A percentile compares a stretch with the other conserved stretches of the same genome.
Evolutionary conservation across 2,329 filamentous ascomycete species (phyloP).

Genomic region (Arthrobotrys pseudoclavata): DNA sequence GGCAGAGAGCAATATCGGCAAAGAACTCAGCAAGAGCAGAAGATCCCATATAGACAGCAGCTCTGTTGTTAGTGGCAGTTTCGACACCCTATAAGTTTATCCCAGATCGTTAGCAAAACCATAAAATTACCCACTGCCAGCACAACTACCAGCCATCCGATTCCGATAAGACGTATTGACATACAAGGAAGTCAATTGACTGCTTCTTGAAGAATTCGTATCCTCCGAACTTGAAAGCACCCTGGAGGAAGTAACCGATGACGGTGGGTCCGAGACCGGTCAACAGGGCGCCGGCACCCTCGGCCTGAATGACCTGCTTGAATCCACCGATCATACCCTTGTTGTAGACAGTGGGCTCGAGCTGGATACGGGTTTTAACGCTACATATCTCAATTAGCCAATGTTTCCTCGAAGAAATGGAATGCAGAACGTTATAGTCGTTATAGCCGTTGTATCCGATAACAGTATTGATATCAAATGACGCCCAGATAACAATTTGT

Average conservation of each 20-base stretch:
- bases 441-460: conserved; percentile 59
- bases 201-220: conserved; percentile 98
- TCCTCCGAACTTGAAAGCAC: conserved; percentile 92
- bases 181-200: conserved; percentile 79
- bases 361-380: conserved; percentile 96
- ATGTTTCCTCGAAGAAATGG: conserved; percentile 45
- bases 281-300: conserved; percentile 87
- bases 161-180: background rate
- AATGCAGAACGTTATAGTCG: background rate
- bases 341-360: conserved; percentile 91
- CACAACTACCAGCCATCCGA: background rate
- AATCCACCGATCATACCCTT: conserved; percentile 86
- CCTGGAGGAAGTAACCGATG: conserved; percentile 93
- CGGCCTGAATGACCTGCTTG: conserved; percentile 84
- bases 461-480: conserved; percentile 64
- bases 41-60: conserved; percentile 82
- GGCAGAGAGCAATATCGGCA: conserved; percentile 86
- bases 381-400: conserved; percentile 69
- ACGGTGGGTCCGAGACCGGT: conserved; percentile 88
- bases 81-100: conserved; percentile 72
- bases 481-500: conserved; percentile 22
- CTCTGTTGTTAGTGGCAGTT: conserved; percentile 82
- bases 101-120: conserved; percentile 11
- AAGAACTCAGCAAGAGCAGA: conserved; percentile 77
- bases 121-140: background rate